Percentiles rank a stretch among this genome's conserved stretches.
These are phyloP conservation scores for Fusarium goolgardi DNA, from an alignment of 2,329 filamentous ascomycete genomes.

Conservation along the genomic window DNA sequence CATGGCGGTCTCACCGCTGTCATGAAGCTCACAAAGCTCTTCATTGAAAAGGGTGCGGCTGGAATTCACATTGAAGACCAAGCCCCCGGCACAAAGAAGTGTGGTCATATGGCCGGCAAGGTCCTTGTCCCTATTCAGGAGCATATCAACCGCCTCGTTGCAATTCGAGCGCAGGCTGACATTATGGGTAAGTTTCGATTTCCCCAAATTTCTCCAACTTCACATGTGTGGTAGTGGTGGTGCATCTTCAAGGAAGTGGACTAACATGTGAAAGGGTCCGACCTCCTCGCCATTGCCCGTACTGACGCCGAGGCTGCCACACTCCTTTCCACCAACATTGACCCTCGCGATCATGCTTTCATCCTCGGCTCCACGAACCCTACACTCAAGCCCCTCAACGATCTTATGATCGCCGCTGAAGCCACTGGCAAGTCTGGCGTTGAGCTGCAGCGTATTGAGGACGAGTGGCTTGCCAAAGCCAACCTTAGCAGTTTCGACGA, in stretches of 20 bases:
- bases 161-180: conserved; percentile 96
- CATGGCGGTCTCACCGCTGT: conserved; percentile 98
- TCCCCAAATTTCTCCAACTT: conserved; percentile 21
- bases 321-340: conserved; percentile 95
- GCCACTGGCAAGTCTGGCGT: conserved; percentile 81
- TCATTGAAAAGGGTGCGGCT: conserved; percentile 94
- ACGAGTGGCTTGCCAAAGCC: conserved; percentile 84
- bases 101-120: conserved; percentile 99
- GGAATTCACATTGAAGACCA: conserved; percentile 99
- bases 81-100: conserved; percentile 98
- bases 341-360: conserved; percentile 94
- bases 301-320: conserved; percentile 98
- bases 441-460: conserved; percentile 90
- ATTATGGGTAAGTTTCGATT: conserved; percentile 80
- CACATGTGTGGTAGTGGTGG: conserved; percentile 23
- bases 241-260: neutral
- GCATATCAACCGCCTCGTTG: conserved; percentile 97
- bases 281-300: conserved; percentile 90
- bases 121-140: conserved; percentile 96
- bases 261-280: conserved; percentile 66
- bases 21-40: conserved; percentile 99
- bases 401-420: conserved; percentile 91
- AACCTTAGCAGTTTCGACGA: conserved; percentile 90
- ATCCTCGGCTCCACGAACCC: conserved; percentile 92
- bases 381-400: conserved; percentile 82